These are phyloP conservation scores for Fusarium phyllophilum DNA, from an alignment of 2,329 filamentous ascomycete species.

Conservation along the genomic window DNA sequence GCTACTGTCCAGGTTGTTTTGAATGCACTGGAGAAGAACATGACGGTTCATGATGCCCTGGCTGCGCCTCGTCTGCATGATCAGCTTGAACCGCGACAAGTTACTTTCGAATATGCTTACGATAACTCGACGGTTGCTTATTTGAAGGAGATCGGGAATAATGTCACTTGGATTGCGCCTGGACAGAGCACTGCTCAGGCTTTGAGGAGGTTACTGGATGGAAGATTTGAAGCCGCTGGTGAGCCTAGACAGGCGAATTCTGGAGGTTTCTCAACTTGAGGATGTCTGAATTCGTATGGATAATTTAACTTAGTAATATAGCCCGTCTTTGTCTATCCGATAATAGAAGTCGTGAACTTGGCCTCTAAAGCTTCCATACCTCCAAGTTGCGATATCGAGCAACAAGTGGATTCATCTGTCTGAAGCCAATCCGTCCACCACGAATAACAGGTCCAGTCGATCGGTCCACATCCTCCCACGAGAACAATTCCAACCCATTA, in stretches of 20 bases:
- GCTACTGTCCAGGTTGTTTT: conserved; percentile 81
- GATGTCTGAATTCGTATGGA: too few relatives aligned
- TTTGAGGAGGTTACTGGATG: conserved; percentile 70
- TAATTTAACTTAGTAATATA: too few relatives aligned
- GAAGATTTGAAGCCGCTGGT: conserved; percentile 79
- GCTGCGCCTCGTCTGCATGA: conserved; percentile 80
- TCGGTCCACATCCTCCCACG: conserved; percentile 32
- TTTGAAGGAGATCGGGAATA: conserved; percentile 74
- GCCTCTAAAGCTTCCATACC: conserved; percentile 32
- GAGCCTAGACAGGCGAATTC: conserved; percentile 84
- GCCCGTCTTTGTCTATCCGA: fast-evolving
- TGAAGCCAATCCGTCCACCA: conserved; percentile 33
- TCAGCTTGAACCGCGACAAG: conserved; percentile 77
- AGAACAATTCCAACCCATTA: conserved; percentile 28
- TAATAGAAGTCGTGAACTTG: fast-evolving
- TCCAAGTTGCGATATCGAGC: conserved; percentile 37
- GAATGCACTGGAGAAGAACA: conserved; percentile 74
- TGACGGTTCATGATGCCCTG: conserved; percentile 72
- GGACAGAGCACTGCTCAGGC: conserved; percentile 79
- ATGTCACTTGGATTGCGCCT: conserved; percentile 75
- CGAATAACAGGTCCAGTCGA: conserved; percentile 35
- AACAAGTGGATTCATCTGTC: conserved; percentile 39
- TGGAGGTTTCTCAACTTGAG: conserved; percentile 68
- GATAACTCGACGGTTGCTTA: conserved; percentile 75
- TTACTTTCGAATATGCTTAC: conserved; percentile 77